Evolutionary conservation across 371 early-diverging fungal species (phyloP), one percentile per base, ranked within the genome.

Genomic region (Encephalitozoon hellem): DNA sequence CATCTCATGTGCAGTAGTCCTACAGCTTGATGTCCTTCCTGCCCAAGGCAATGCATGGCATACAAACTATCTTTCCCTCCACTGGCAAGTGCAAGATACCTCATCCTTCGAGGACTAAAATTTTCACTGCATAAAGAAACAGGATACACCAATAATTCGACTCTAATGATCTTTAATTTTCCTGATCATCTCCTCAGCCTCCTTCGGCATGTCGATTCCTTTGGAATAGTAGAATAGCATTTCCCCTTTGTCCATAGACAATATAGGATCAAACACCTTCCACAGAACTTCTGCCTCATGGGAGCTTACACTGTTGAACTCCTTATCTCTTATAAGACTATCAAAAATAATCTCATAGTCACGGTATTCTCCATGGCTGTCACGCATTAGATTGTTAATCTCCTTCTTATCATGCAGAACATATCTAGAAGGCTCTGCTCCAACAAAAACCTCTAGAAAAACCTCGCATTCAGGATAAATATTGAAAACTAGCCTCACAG

Each of bases 41-140:
- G 90, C 2, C 90, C 91, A 84, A 93, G 91, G 84, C 93, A 90
- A 89, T 94, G 88, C 88, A 94, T 88, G 80, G 94, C 93, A 85
- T 91, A 96, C 79, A 92, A 90, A 84, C 93, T 93, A 84, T 99
- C 98, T 86, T 99, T 99, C 45, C 99, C 99, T 39, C 99, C 99
- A 83, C 96, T 86, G 43, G 84, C 72, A 23, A 86, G 74, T 9
- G 74, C 87, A 47, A 82, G 43, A 74, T 84, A 82, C 54, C 71
- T 76, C 85, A 84, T 84, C 18, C 34, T n/a, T n/a, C 59, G 59
- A 28, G 51, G 71, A 55, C 47, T 51, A 67, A 39, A 45, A 54
- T 34, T 69, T 49, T 54, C 34, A 28, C 30, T 30, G 8, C 26
- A 30, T 54, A 54, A 30, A 54, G 28, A 54, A 30, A n/a, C 3